phyloP scores from a whole-genome alignment of 495 filamentous ascomycete genomes.

The Podospora pseudopauciseta region DNA sequence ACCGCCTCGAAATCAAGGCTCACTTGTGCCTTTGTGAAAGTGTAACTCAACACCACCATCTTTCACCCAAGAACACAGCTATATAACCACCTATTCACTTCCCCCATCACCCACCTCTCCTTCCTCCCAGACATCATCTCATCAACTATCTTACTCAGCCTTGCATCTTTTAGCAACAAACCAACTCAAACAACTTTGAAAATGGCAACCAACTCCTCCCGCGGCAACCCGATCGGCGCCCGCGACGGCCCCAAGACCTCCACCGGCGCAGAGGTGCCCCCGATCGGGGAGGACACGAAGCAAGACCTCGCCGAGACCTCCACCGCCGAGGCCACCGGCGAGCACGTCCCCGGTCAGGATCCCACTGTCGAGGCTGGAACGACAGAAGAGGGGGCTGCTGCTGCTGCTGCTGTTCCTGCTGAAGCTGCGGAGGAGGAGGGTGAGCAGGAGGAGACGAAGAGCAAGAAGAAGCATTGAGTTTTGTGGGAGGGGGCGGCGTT shows the following conservation, averaged over 20 bases:
- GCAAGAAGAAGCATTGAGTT: not conserved
- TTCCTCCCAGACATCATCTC: not conserved
- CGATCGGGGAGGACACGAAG: constrained; percentile 21
- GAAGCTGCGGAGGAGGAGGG: constrained; percentile 7
- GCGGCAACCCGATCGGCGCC: constrained; percentile 32
- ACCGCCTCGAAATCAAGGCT: not conserved
- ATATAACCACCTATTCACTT: not conserved
- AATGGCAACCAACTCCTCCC: constrained; percentile 35
- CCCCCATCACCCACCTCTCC: not conserved
- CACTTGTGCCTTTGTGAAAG: not conserved
- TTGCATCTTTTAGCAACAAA: not conserved
- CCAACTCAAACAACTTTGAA: constrained; percentile 4
- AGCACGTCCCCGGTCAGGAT: constrained; percentile 16
- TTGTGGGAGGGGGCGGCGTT: not conserved
- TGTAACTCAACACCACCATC: not conserved
- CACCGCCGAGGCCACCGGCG: not conserved
- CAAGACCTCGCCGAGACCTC: constrained; percentile 11
- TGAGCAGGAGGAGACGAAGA: constrained; percentile 1
- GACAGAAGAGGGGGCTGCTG: not conserved
- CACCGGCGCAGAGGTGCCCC: constrained; percentile 4
- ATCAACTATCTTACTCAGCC: not conserved
- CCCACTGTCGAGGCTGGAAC: not conserved
- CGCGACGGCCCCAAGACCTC: constrained; percentile 17
- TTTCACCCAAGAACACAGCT: not conserved
- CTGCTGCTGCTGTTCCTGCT: not conserved